These are phyloP conservation scores for Zancudomyces culisetae DNA, from an alignment of 371 early-diverging fungal species.

Conservation along the genomic window DNA sequence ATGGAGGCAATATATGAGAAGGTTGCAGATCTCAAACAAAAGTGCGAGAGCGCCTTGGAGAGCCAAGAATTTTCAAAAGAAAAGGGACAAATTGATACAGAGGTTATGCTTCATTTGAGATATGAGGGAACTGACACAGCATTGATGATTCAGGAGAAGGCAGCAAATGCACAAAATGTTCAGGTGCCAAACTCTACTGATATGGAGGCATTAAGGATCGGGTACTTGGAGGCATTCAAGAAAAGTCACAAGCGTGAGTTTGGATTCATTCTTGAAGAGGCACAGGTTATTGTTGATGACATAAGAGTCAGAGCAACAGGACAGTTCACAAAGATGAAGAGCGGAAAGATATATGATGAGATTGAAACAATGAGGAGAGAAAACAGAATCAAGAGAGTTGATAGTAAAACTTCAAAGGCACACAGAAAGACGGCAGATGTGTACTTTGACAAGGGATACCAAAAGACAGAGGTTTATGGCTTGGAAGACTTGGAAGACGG, in stretches of 20 bases:
- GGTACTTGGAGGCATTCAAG: constrained; percentile 40
- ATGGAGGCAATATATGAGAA: constrained; percentile 30
- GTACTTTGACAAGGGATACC: constrained; percentile 63
- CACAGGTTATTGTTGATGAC: constrained; percentile 75
- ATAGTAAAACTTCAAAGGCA: neutral
- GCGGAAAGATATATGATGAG: constrained; percentile 13
- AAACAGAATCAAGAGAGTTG: constrained; percentile 4
- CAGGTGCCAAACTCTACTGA: neutral
- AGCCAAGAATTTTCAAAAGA: constrained; percentile 43
- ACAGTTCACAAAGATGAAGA: constrained; percentile 9
- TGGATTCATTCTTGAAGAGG: constrained; percentile 67
- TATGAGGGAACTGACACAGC: constrained; percentile 90
- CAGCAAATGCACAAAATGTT: constrained; percentile 22
- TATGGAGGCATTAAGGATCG: constrained; percentile 3
- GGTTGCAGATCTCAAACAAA: constrained; percentile 24
- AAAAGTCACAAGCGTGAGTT: constrained; percentile 66
- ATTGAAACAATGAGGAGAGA: constrained; percentile 2
- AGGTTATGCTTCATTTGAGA: constrained; percentile 70
- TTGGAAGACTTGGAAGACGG: constrained; percentile 44
- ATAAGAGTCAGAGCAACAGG: constrained; percentile 80
- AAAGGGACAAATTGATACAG: constrained; percentile 25
- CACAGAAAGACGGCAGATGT: constrained; percentile 27
- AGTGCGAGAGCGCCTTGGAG: constrained; percentile 26
- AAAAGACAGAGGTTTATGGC: constrained; percentile 51
- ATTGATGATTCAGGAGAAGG: constrained; percentile 66